Evolutionary conservation across 305 asterid species (phyloP).

Genomic region (Coffea humblotiana): DNA sequence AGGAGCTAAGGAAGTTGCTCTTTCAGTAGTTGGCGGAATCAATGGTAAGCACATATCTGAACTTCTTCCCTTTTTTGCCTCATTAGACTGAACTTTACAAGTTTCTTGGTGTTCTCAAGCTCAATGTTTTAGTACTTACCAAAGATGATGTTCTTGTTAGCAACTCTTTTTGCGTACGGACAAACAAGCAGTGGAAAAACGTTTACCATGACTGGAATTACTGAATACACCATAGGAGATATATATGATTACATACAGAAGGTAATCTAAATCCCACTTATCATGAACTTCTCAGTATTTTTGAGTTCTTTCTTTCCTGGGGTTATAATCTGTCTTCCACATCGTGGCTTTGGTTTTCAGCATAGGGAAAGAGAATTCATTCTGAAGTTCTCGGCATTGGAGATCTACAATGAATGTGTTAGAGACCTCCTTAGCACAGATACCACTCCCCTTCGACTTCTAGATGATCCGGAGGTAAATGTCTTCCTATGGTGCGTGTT

Average conservation of each 20-base stretch:
- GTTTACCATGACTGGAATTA: slow-evolving; percentile 85
- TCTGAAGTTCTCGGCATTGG: slow-evolving; percentile 88
- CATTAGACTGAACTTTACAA: slow-evolving; percentile 4
- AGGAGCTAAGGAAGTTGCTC: slow-evolving; percentile 86
- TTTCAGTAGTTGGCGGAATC: slow-evolving; percentile 76
- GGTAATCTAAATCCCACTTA: slow-evolving; percentile 39
- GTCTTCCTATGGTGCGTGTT: slow-evolving; percentile 9
- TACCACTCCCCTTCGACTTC: slow-evolving; percentile 68
- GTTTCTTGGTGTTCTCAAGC: not conserved
- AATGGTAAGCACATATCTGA: slow-evolving; percentile 55
- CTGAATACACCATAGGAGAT: slow-evolving; percentile 82
- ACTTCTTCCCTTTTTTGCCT: slow-evolving; percentile 10
- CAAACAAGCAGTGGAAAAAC: slow-evolving; percentile 99
- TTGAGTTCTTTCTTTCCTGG: not conserved
- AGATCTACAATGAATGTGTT: slow-evolving; percentile 90
- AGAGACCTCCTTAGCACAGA: slow-evolving; percentile 76
- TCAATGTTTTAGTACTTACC: slow-evolving; percentile 1
- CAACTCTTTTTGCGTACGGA: slow-evolving; percentile 91
- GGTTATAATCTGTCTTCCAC: not conserved
- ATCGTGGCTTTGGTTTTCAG: slow-evolving; percentile 29
- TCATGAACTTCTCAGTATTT: not conserved
- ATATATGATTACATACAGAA: slow-evolving; percentile 70
- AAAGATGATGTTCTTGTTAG: slow-evolving; percentile 36
- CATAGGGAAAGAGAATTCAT: slow-evolving; percentile 63
- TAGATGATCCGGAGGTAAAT: slow-evolving; percentile 95